Percentiles rank a stretch among this genome's conserved stretches.
Conservation (phyloP, 2,329 filamentous ascomycete species). For the Exophiala sideris region DNA sequence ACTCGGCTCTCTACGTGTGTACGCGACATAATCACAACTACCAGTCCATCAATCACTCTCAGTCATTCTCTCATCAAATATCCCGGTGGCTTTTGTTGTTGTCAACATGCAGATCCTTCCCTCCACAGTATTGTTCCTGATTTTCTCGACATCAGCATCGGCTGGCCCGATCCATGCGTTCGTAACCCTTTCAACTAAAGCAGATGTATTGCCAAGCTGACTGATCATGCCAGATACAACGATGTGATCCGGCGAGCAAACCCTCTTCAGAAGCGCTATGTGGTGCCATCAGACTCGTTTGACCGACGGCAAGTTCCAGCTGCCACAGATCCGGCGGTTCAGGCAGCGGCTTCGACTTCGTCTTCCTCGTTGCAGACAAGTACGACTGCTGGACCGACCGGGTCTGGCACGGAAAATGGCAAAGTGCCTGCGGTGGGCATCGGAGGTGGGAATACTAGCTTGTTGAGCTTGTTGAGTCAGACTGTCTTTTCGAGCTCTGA, state of each 20-base stretch:
- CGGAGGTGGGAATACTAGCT: slow-evolving; percentile 20
- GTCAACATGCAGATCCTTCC: slow-evolving; percentile 11
- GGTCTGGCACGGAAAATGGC: slow-evolving; percentile 25
- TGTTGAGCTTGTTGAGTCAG: slow-evolving; percentile 22
- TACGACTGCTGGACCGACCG: slow-evolving; percentile 10
- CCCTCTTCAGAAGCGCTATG: slow-evolving; percentile 15
- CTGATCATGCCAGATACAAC: slow-evolving; percentile 7
- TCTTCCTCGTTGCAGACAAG: neutral
- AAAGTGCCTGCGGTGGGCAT: slow-evolving; percentile 25
- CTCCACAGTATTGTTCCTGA: slow-evolving; percentile 6
- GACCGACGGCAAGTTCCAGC: slow-evolving; percentile 13
- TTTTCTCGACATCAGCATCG: slow-evolving; percentile 13
- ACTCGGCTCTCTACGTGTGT: too few species aligned
- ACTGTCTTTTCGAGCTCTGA: slow-evolving; percentile 2
- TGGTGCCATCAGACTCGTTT: slow-evolving; percentile 2
- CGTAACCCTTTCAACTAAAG: neutral
- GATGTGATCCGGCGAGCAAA: slow-evolving; percentile 17
- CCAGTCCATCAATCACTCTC: neutral
- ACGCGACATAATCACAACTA: too few species aligned
- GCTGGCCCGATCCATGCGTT: slow-evolving; percentile 27
- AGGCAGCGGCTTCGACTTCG: neutral
- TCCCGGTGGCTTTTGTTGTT: slow-evolving; percentile 1
- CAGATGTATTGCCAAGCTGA: neutral
- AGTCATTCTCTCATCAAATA: neutral
- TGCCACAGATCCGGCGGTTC: slow-evolving; percentile 11